Evolutionary conservation across 805 yeast species (phyloP).

Genomic region (Lachancea dasiensis): DNA sequence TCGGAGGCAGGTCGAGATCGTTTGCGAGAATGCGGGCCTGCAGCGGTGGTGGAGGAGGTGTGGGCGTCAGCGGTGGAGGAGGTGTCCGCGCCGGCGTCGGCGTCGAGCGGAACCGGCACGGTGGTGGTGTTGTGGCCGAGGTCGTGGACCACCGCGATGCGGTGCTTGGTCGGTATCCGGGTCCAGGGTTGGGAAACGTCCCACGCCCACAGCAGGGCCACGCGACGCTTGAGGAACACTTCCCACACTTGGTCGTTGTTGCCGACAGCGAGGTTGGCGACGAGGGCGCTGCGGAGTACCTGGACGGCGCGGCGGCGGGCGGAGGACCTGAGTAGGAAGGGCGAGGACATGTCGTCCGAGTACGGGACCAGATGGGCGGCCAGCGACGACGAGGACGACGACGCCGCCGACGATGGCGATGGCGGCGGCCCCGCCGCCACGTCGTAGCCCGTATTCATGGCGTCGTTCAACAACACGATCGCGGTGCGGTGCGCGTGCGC

Average conservation of each 20-base stretch:
- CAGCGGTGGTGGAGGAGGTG: too few species aligned
- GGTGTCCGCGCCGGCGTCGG: too few species aligned
- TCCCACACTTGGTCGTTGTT: conserved; percentile 29
- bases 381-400: too few species aligned
- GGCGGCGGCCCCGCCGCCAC: too few species aligned
- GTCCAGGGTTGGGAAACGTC: conserved; percentile 2
- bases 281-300: conserved; percentile 27
- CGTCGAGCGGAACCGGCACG: too few species aligned
- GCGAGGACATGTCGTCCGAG: conserved; percentile 14
- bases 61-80: too few species aligned
- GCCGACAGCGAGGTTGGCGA: conserved; percentile 29
- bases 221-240: conserved; percentile 22
- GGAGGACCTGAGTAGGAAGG: conserved; percentile 7
- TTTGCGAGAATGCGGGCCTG: too few species aligned
- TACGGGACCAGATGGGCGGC: conserved; percentile 13
- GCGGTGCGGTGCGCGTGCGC: conserved; percentile 18
- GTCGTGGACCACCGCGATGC: conserved; percentile 7
- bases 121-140: background rate
- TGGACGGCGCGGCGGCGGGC: conserved; percentile 23
- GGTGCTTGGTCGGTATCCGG: conserved; percentile 3
- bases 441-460: conserved; percentile 31
- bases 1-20: too few species aligned
- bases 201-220: conserved; percentile 31
- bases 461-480: conserved; percentile 25
- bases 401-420: too few species aligned